Conservation (phyloP, 106 monocot genomes). For the Triglochin maritima region DNA sequence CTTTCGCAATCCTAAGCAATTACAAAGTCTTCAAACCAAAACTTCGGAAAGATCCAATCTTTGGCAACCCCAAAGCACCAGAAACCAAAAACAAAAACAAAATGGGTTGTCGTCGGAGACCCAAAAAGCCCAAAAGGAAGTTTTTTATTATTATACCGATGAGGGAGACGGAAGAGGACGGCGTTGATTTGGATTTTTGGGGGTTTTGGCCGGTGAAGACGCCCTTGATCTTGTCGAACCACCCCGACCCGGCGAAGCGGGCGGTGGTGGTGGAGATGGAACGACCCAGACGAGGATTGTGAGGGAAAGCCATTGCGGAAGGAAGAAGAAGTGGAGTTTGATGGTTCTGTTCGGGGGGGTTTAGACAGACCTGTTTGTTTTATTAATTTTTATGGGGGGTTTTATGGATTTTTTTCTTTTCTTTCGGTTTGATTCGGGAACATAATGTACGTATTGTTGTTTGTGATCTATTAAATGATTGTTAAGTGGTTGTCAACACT, state of each 20-base stretch:
- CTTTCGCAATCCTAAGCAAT: too few species aligned
- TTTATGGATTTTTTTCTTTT: too few species aligned
- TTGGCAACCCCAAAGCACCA: background rate
- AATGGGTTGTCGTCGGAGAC: background rate
- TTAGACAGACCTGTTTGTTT: too few species aligned
- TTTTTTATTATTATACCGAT: slow-evolving; percentile 22
- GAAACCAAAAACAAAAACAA: background rate
- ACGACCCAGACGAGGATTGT: slow-evolving; percentile 23
- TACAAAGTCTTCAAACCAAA: background rate
- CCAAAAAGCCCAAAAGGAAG: background rate
- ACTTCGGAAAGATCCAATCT: slow-evolving; percentile 1
- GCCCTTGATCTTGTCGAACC: slow-evolving; percentile 95
- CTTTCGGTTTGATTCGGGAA: too few species aligned
- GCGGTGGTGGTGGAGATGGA: slow-evolving; percentile 53
- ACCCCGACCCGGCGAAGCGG: slow-evolving; percentile 43
- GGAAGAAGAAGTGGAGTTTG: background rate
- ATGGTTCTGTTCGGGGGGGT: too few species aligned
- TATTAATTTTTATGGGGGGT: too few species aligned
- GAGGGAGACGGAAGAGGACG: slow-evolving; percentile 41
- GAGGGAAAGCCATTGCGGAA: background rate
- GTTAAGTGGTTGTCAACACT: too few species aligned
- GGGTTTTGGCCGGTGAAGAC: slow-evolving; percentile 72
- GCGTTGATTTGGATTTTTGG: background rate
- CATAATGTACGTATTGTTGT: too few species aligned
- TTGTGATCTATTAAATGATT: too few species aligned